Evolutionary conservation across 176 grass and related monocot genomes (phyloP).

Genomic region (Paspalum vaginatum): DNA sequence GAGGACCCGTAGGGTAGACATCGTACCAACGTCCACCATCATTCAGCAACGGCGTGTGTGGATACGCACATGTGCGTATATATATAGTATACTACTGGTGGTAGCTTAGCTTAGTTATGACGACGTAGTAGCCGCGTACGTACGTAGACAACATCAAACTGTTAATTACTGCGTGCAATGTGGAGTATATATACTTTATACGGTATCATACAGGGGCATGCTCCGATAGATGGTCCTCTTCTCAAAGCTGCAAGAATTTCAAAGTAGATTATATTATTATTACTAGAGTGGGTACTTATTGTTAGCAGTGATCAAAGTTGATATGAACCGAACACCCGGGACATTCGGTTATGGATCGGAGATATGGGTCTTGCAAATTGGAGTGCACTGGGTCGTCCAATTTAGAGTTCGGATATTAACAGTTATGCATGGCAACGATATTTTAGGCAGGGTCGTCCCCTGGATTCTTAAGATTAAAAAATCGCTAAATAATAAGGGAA

Average conservation of each 20-base stretch:
- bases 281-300: too few species aligned
- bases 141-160: neutral
- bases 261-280: neutral
- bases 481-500: too few species aligned
- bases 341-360: too few species aligned
- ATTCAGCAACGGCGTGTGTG: neutral
- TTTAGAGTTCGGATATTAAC: too few species aligned
- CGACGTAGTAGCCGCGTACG: neutral
- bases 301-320: too few species aligned
- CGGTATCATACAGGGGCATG: neutral
- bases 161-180: neutral
- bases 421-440: too few species aligned
- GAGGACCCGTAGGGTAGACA: conserved; percentile 27
- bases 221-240: neutral
- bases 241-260: neutral
- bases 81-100: neutral
- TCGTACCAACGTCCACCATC: neutral
- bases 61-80: neutral
- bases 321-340: too few species aligned
- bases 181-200: neutral
- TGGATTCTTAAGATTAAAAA: too few species aligned
- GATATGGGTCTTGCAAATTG: too few species aligned
- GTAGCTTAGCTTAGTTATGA: conserved; percentile 12
- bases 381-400: too few species aligned
- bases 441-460: too few species aligned